Evolutionary conservation across 768 basidiomycete genomes (phyloP).

Genomic region (Lepiota brunneoincarnata): DNA sequence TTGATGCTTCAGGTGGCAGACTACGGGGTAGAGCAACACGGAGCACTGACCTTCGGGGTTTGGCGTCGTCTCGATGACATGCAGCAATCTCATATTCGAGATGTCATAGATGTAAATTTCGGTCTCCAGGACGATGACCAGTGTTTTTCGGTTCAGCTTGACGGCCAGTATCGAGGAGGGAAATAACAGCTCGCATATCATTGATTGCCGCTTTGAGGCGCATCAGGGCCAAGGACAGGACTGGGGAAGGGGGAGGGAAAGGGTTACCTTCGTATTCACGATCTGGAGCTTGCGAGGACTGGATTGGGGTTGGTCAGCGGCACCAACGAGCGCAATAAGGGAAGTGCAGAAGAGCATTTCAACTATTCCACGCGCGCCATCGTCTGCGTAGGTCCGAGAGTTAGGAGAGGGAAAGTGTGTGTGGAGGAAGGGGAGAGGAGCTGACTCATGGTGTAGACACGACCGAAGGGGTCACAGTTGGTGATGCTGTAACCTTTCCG

Average conservation of each 20-base stretch:
- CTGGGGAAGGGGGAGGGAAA: conserved; percentile 12
- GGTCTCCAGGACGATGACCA: conserved; percentile 94
- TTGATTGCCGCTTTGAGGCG: conserved; percentile 78
- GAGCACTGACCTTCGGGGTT: conserved; percentile 92
- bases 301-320: conserved; percentile 87
- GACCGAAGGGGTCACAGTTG: conserved; percentile 96
- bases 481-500: conserved; percentile 95
- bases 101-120: conserved; percentile 99
- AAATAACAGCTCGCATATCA: conserved; percentile 98
- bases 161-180: conserved; percentile 97
- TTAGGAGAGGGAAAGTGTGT: neutral
- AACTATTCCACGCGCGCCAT: conserved; percentile 93
- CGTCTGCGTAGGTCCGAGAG: conserved; percentile 59
- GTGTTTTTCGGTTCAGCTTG: conserved; percentile 94
- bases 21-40: too few relatives aligned
- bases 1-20: neutral
- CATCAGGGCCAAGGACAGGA: conserved; percentile 8
- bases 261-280: conserved; percentile 96
- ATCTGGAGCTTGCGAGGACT: conserved; percentile 95
- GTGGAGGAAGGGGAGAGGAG: neutral
- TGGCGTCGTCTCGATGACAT: conserved; percentile 95
- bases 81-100: conserved; percentile 94
- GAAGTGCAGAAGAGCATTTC: conserved; percentile 99
- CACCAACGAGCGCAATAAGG: conserved; percentile 93
- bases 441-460: conserved; percentile 94